Conservation (phyloP, 1,139 yeast species). For the Pichia sp. region DNA sequence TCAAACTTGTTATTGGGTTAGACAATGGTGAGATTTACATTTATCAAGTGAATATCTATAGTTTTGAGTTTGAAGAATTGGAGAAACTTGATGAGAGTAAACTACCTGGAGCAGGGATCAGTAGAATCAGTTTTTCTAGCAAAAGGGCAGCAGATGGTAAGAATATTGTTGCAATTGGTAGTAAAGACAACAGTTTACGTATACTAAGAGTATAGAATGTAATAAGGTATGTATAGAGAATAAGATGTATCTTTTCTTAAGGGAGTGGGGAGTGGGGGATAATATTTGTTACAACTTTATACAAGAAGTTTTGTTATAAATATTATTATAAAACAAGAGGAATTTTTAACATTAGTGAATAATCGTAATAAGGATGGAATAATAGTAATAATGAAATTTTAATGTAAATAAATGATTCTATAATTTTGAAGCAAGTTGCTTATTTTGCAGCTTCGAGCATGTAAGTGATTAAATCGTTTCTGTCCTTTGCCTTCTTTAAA, state of each 20-base stretch:
- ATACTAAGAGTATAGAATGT: slow-evolving; percentile 35
- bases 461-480: slow-evolving; percentile 93
- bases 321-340: neutral
- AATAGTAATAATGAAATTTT: slow-evolving; percentile 2
- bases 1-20: slow-evolving; percentile 57
- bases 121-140: slow-evolving; percentile 51
- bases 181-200: slow-evolving; percentile 64
- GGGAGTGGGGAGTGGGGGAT: neutral
- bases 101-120: slow-evolving; percentile 55
- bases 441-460: slow-evolving; percentile 71
- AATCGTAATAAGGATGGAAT: neutral
- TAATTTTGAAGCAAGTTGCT: slow-evolving; percentile 18
- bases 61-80: slow-evolving; percentile 28
- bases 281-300: neutral
- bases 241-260: neutral
- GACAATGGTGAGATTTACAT: slow-evolving; percentile 53
- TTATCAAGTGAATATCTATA: slow-evolving; percentile 25
- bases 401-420: neutral
- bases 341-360: neutral
- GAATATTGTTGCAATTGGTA: slow-evolving; percentile 52
- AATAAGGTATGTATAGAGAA: neutral
- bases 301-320: neutral
- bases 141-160: slow-evolving; percentile 20
- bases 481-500: slow-evolving; percentile 97
- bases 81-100: slow-evolving; percentile 31